Evolutionary conservation across 495 filamentous ascomycete species (phyloP), one percentile per base, ranked within the genome.

Genomic region (Talaromyces thailandensis): DNA sequence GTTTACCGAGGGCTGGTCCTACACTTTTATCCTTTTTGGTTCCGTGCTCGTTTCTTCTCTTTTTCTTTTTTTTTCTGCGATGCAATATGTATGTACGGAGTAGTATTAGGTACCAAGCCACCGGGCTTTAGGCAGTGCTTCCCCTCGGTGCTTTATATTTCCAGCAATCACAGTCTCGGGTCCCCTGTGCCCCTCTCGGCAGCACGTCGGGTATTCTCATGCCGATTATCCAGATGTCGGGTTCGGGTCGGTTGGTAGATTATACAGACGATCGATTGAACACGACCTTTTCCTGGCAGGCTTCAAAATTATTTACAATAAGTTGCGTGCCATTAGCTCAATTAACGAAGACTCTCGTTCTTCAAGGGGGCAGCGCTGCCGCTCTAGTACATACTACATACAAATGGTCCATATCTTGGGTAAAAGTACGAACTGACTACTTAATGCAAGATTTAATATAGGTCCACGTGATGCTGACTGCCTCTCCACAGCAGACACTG

Each of bases 91-190:
- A 48, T n/a, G n/a, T n/a, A n/a, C n/a, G n/a, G n/a, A n/a, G n/a
- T n/a, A n/a, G n/a, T n/a, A n/a, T n/a, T n/a, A n/a, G n/a, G n/a
- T n/a, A n/a, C 43, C 43, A 48, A 48, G 43, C 43, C 43, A 48
- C 43, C 43, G 43, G n/a, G 43, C 43, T 48, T 48, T 48, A 48
- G 43, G 43, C 43, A 48, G 7, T 48, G 51, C 21, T 28, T 55
- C 26, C 26, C 12, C 26, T 55, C 21, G 23, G 51, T 18, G 51
- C 23, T 32, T 16, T 21, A 31, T 57, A 24, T 61, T 61, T 61
- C 59, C 59, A 61, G 59, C 59, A 61, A 61, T 61, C 59, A 61
- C 26, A 25, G 59, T 9, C 59, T 61, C 59, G 59, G 59, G 37
- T 61, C 43, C 43, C 2, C 24, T 18, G 21, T 32, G 58, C 37